These are phyloP conservation scores for Phytophthora citrophthora DNA, from an alignment of 352 stramenopile species.

Conservation along the genomic window DNA sequence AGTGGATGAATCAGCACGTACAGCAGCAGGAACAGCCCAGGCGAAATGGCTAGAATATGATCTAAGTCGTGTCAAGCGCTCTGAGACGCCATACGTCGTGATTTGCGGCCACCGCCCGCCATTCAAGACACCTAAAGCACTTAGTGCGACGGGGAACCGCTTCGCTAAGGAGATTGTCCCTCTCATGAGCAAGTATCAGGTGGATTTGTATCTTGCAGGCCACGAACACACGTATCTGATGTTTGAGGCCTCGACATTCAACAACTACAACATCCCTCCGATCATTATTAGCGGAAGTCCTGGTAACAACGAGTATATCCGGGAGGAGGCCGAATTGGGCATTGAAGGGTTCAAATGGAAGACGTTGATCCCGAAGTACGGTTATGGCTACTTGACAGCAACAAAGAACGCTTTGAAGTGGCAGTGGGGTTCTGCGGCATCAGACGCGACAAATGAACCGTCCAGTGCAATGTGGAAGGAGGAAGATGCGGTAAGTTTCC, in stretches of 20 bases:
- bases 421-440: constrained; percentile 64
- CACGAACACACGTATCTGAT: constrained; percentile 80
- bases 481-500: constrained; percentile 56
- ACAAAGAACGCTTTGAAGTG: constrained; percentile 59
- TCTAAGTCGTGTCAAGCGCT: constrained; percentile 66
- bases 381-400: constrained; percentile 74
- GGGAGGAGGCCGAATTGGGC: constrained; percentile 46
- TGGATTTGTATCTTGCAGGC: constrained; percentile 73
- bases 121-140: constrained; percentile 65
- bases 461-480: constrained; percentile 54
- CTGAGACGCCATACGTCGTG: constrained; percentile 70
- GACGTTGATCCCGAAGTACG: constrained; percentile 76
- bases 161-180: constrained; percentile 75
- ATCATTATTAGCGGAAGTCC: constrained; percentile 78
- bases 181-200: constrained; percentile 74
- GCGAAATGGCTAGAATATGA: constrained; percentile 74
- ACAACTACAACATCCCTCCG: constrained; percentile 58
- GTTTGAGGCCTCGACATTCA: constrained; percentile 61
- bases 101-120: constrained; percentile 75
- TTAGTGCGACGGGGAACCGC: constrained; percentile 49
- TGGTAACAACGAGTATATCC: constrained; percentile 84
- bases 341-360: constrained; percentile 66
- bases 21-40: constrained; percentile 37
- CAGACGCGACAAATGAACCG: constrained; percentile 48
- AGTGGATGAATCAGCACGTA: constrained; percentile 49